Evolutionary conservation across 208 protist species (phyloP).

Genomic region (Leishmania aethiopica): DNA sequence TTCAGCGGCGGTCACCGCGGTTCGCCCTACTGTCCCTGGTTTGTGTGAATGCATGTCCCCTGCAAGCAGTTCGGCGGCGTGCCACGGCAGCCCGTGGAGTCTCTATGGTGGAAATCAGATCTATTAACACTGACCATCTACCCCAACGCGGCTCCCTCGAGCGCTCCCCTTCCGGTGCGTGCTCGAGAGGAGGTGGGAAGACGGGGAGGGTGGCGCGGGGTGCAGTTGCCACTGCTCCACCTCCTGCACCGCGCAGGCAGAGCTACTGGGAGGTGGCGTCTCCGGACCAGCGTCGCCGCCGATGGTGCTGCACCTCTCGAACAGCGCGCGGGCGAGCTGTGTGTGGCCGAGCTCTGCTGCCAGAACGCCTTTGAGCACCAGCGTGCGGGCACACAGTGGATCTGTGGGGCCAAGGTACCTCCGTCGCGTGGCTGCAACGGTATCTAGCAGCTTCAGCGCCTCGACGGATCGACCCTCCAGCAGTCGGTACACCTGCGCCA

Average conservation of each 20-base stretch:
- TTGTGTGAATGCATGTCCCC: background rate
- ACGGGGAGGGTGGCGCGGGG: background rate
- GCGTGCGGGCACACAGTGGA: conserved; percentile 37
- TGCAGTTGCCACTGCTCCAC: background rate
- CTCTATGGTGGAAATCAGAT: background rate
- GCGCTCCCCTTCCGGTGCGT: background rate
- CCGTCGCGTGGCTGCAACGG: conserved; percentile 42
- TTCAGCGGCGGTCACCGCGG: background rate
- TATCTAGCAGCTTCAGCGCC: conserved; percentile 50
- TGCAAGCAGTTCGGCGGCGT: background rate
- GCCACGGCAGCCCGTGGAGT: background rate
- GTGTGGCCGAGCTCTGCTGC: conserved; percentile 42
- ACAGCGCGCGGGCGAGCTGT: conserved; percentile 18
- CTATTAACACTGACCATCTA: background rate
- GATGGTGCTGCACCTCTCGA: conserved; percentile 11
- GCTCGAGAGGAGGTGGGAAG: background rate
- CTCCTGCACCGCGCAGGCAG: background rate
- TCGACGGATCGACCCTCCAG: conserved; percentile 17
- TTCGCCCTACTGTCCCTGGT: background rate
- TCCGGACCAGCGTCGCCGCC: background rate
- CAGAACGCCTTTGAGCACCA: conserved; percentile 33
- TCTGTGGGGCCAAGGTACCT: conserved; percentile 48
- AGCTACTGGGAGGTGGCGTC: background rate
- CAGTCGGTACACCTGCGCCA: conserved; percentile 58
- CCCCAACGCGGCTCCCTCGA: background rate